phyloP scores from a whole-genome alignment of 2,329 filamentous ascomycete species.

The Fusarium annulatum region DNA sequence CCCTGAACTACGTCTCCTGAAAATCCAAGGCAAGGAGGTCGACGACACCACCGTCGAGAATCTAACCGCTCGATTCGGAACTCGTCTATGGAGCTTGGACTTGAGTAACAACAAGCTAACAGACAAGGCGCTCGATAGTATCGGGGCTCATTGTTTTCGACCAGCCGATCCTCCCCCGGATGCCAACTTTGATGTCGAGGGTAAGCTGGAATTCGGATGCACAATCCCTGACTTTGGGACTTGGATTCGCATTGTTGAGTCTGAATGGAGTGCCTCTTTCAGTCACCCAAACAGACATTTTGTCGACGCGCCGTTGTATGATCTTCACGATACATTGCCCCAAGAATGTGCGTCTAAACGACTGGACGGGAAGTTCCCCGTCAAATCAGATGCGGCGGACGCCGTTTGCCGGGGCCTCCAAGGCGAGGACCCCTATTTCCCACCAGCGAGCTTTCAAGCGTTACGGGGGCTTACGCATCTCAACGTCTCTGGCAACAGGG shows the following conservation, averaged over 20 bases:
- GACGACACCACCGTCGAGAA: constrained; percentile 52
- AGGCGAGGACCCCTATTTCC: constrained; percentile 37
- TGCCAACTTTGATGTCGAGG: constrained; percentile 59
- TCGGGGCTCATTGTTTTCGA: constrained; percentile 49
- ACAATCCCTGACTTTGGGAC: constrained; percentile 53
- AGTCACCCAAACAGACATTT: constrained; percentile 60
- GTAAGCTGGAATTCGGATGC: constrained; percentile 50
- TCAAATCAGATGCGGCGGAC: constrained; percentile 47
- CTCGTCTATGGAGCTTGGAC: constrained; percentile 68
- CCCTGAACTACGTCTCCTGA: constrained; percentile 63
- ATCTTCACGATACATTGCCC: constrained; percentile 24
- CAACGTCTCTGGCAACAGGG: constrained; percentile 60
- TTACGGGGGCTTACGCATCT: constrained; percentile 62
- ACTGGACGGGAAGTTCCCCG: constrained; percentile 41
- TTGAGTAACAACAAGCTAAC: constrained; percentile 63
- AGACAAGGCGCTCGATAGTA: constrained; percentile 53
- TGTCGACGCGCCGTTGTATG: constrained; percentile 58
- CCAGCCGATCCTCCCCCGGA: constrained; percentile 49
- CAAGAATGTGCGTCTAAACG: constrained; percentile 47
- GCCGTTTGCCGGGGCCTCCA: constrained; percentile 39
- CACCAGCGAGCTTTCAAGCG: constrained; percentile 34
- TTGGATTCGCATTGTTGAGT: constrained; percentile 61
- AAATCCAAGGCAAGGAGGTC: constrained; percentile 59
- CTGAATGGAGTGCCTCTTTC: constrained; percentile 56
- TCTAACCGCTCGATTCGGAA: constrained; percentile 48